These are phyloP conservation scores for Tolypocladium capitatum DNA, from an alignment of 2,329 filamentous ascomycete species.

Conservation along the genomic window DNA sequence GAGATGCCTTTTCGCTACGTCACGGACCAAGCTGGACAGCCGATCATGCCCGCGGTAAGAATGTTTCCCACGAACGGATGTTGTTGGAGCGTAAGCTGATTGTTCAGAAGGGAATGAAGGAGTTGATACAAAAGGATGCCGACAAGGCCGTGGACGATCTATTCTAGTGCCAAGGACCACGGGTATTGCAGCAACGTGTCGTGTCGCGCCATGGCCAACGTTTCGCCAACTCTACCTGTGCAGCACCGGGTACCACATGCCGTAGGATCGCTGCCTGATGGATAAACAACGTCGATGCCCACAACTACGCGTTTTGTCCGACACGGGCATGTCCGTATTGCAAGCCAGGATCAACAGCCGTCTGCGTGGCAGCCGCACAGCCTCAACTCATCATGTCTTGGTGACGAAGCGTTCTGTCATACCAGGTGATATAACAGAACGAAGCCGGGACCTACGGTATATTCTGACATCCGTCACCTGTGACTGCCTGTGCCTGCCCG, in stretches of 20 bases:
- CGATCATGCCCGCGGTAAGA: slow-evolving; percentile 81
- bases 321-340: not conserved
- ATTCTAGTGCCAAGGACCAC: slow-evolving; percentile 35
- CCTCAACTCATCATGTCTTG: not conserved
- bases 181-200: not conserved
- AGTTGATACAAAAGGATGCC: slow-evolving; percentile 83
- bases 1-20: slow-evolving; percentile 99
- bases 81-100: slow-evolving; percentile 10
- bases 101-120: slow-evolving; percentile 66
- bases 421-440: not conserved
- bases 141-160: slow-evolving; percentile 85
- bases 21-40: slow-evolving; percentile 55
- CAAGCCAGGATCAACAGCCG: not conserved
- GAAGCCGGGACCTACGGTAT: not conserved
- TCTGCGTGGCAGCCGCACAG: not conserved
- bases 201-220: not conserved
- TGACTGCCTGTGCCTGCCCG: not conserved
- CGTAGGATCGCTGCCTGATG: not conserved
- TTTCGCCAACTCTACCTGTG: not conserved
- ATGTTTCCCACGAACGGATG: not conserved
- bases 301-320: not conserved
- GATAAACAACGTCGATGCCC: not conserved
- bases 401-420: not conserved
- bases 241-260: not conserved
- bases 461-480: not conserved